A percentile compares a stretch with the other conserved stretches of the same genome.
Conservation (phyloP, 108 stramenopile species). For the Nitzschia palea region DNA sequence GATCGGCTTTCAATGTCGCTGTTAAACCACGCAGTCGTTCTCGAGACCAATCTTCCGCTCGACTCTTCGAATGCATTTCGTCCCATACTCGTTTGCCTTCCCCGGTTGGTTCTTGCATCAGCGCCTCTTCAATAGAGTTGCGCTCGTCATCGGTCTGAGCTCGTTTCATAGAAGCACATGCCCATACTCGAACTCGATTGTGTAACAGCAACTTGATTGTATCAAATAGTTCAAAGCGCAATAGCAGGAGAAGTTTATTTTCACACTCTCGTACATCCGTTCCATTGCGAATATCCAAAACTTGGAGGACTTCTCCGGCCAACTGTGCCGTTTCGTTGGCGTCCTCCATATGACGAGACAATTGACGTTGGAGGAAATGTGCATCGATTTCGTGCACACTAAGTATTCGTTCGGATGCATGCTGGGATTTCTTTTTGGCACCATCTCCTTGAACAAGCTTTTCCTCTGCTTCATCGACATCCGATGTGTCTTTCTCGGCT, state of each 20-base stretch:
- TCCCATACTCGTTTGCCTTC: slow-evolving; percentile 87
- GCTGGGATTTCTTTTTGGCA: slow-evolving; percentile 48
- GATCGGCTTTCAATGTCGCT: slow-evolving; percentile 53
- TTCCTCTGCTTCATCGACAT: slow-evolving; percentile 60
- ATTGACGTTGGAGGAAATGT: slow-evolving; percentile 90
- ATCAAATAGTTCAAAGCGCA: slow-evolving; percentile 96
- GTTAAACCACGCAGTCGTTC: slow-evolving; percentile 74
- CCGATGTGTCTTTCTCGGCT: slow-evolving; percentile 4
- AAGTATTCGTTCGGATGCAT: slow-evolving; percentile 56
- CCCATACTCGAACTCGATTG: slow-evolving; percentile 90
- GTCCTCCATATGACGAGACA: slow-evolving; percentile 86
- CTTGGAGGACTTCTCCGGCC: slow-evolving; percentile 80
- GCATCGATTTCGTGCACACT: slow-evolving; percentile 97
- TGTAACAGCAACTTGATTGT: slow-evolving; percentile 90
- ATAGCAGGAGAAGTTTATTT: slow-evolving; percentile 90
- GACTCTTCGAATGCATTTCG: slow-evolving; percentile 73
- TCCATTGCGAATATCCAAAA: slow-evolving; percentile 56
- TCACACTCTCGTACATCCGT: slow-evolving; percentile 91
- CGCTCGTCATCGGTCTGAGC: slow-evolving; percentile 87
- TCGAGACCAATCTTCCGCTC: slow-evolving; percentile 80
- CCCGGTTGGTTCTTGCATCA: slow-evolving; percentile 75
- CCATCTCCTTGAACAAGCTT: slow-evolving; percentile 45
- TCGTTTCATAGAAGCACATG: slow-evolving; percentile 91
- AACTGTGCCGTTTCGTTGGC: slow-evolving; percentile 82
- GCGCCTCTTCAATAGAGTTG: slow-evolving; percentile 73